Evolutionary conservation across 148 eudicot species (phyloP), one percentile per base, ranked within the genome.

Genomic region (Nyssa sinensis): DNA sequence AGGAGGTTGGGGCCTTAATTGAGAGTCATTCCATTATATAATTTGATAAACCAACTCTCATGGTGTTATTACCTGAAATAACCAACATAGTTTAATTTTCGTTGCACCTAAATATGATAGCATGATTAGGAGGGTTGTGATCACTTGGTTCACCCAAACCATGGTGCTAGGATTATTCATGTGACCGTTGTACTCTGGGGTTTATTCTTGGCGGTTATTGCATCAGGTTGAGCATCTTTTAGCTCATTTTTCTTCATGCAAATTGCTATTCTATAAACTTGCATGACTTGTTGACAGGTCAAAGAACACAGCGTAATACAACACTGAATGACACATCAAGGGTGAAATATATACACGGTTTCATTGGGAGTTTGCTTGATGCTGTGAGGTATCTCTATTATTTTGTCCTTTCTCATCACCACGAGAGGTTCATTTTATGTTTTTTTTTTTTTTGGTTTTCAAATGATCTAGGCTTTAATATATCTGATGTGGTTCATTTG

Each of bases 371-470:
- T 55, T 27, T 85, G 73, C 88, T 80, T 30, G 78, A 88, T 71
- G 88, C 89, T 39, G 24, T 86, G 34, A 84, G 92, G 92, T 86
- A 85, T 67, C 57, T 12, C 24, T 21, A 33, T 32, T 39, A 5
- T 37, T n/a, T 44, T 13, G 2, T 11, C 4, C 51, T 19, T 19
- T 10, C 59, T n/a, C 24, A 55, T 17, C 24, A 17, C 24, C 6
- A 55, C 21, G 59, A 19, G 3, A 55, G 24, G 0, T 55, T 55
- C 59, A 5, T 55, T 55, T 1, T 44, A 55, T 55, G 12, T 7
- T 55, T 55, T 19, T 55, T 55, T 19, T n/a, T 55, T 19, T 21
- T 55, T 1, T 0, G 59, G 19, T 37, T 37, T 37, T 37, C 5
- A 19, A 1, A 55, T 13, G 25, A 1, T 13, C 17, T 37, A 14